Conservation (phyloP, 1,139 yeast species). For the Kodamaea fungicola region DNA sequence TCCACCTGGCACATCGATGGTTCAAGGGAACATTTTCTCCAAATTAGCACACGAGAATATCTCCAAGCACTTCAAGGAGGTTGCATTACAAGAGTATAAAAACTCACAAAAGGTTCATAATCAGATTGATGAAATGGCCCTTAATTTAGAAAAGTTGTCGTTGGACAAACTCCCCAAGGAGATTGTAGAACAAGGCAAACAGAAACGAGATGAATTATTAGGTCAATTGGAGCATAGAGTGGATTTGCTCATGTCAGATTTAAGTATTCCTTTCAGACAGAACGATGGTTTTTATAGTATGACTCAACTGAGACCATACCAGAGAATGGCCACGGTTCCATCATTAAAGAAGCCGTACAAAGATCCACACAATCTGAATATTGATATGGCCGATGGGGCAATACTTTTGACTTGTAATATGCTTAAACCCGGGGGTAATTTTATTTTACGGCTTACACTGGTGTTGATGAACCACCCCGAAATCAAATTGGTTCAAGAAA, state of each 20-base stretch:
- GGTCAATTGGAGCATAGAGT: slow-evolving; percentile 22
- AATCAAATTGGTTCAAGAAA: slow-evolving; percentile 51
- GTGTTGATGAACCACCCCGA: slow-evolving; percentile 54
- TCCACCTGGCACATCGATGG: slow-evolving; percentile 71
- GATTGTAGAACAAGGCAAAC: slow-evolving; percentile 7
- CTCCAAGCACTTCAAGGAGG: slow-evolving; percentile 49
- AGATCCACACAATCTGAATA: slow-evolving; percentile 25
- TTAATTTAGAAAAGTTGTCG: slow-evolving; percentile 12
- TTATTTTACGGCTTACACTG: slow-evolving; percentile 69
- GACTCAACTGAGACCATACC: slow-evolving; percentile 73
- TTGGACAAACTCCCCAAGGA: slow-evolving; percentile 12
- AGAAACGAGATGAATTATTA: slow-evolving; percentile 9
- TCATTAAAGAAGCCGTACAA: slow-evolving; percentile 25
- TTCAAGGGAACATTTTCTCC: slow-evolving; percentile 85
- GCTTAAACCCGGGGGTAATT: slow-evolving; percentile 64
- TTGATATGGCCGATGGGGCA: slow-evolving; percentile 89
- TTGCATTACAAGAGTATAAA: slow-evolving; percentile 21
- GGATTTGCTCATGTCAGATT: slow-evolving; percentile 78
- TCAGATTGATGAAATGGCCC: slow-evolving; percentile 18
- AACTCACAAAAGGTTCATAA: slow-evolving; percentile 13
- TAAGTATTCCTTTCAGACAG: slow-evolving; percentile 75
- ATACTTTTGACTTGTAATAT: slow-evolving; percentile 68
- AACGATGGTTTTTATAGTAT: slow-evolving; percentile 61
- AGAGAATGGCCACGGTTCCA: slow-evolving; percentile 25
- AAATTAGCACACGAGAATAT: slow-evolving; percentile 62